Conservation (phyloP, 208 protist species). For the Wallacemonas rigidus region DNA sequence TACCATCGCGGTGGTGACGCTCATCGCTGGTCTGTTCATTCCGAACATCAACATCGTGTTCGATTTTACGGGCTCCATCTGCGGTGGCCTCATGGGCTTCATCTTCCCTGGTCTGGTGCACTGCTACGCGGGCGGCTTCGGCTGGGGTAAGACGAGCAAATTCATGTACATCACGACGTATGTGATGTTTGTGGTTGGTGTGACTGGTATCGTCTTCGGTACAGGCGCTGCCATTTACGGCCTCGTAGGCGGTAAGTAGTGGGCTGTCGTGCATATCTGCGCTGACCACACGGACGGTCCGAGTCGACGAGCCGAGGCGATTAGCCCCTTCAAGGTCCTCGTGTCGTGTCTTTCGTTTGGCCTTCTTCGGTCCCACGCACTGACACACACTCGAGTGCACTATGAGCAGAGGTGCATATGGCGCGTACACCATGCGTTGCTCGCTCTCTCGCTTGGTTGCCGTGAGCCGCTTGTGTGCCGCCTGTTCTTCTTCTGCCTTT, state of each 20-base stretch:
- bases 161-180: constrained; percentile 64
- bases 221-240: constrained; percentile 35
- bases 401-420: too few relatives aligned
- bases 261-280: not conserved
- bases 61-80: constrained; percentile 51
- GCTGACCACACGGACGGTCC: too few relatives aligned
- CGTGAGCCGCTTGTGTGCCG: too few relatives aligned
- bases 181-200: constrained; percentile 39
- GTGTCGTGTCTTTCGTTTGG: too few relatives aligned
- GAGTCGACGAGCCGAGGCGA: too few relatives aligned
- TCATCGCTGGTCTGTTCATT: constrained; percentile 16
- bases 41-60: constrained; percentile 31
- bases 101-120: constrained; percentile 61
- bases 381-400: too few relatives aligned
- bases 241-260: constrained; percentile 10
- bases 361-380: too few relatives aligned
- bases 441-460: too few relatives aligned
- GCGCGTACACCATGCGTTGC: too few relatives aligned
- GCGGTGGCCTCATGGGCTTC: constrained; percentile 59
- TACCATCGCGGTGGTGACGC: not conserved
- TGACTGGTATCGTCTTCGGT: constrained; percentile 37
- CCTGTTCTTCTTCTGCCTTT: too few relatives aligned
- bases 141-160: constrained; percentile 33
- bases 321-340: too few relatives aligned
- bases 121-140: constrained; percentile 64